These are phyloP conservation scores for Lentinula aciculospora DNA, from an alignment of 768 basidiomycete genomes.

Conservation along the genomic window DNA sequence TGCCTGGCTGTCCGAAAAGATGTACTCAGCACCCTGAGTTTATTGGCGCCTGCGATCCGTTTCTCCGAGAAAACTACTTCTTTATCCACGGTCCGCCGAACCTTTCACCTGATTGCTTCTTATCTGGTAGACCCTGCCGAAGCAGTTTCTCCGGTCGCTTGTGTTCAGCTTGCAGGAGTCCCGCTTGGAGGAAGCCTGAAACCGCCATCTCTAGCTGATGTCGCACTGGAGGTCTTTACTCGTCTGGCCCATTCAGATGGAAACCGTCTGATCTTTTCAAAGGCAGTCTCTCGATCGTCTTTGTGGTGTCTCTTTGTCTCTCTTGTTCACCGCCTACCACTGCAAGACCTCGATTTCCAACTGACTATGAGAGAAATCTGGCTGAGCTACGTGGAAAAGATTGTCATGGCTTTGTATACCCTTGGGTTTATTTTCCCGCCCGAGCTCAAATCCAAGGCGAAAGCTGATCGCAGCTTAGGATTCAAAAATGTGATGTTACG, in stretches of 20 bases:
- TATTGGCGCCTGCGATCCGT: slow-evolving; percentile 47
- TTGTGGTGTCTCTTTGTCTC: slow-evolving; percentile 61
- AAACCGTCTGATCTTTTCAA: slow-evolving; percentile 70
- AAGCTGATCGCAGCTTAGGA: slow-evolving; percentile 58
- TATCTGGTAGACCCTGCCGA: slow-evolving; percentile 70
- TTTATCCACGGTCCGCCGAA: slow-evolving; percentile 46
- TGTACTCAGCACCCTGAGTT: slow-evolving; percentile 61
- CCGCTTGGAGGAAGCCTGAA: slow-evolving; percentile 33
- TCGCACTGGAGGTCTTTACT: slow-evolving; percentile 84
- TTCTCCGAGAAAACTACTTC: slow-evolving; percentile 33
- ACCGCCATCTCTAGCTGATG: slow-evolving; percentile 60
- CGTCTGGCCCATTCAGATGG: slow-evolving; percentile 69
- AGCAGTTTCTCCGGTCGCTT: slow-evolving; percentile 54
- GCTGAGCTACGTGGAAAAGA: slow-evolving; percentile 76
- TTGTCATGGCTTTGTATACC: slow-evolving; percentile 78
- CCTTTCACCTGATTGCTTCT: slow-evolving; percentile 66
- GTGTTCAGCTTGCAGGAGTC: slow-evolving; percentile 47
- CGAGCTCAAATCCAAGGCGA: slow-evolving; percentile 64
- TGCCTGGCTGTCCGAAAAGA: slow-evolving; percentile 74
- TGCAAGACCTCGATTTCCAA: slow-evolving; percentile 71
- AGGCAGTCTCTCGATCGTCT: slow-evolving; percentile 49
- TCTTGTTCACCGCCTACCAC: slow-evolving; percentile 80
- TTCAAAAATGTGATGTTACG: slow-evolving; percentile 68
- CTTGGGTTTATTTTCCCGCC: slow-evolving; percentile 80
- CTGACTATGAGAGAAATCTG: slow-evolving; percentile 59